These are phyloP conservation scores for Penicillium corylophilum DNA, from an alignment of 2,329 filamentous ascomycete species.

Conservation along the genomic window DNA sequence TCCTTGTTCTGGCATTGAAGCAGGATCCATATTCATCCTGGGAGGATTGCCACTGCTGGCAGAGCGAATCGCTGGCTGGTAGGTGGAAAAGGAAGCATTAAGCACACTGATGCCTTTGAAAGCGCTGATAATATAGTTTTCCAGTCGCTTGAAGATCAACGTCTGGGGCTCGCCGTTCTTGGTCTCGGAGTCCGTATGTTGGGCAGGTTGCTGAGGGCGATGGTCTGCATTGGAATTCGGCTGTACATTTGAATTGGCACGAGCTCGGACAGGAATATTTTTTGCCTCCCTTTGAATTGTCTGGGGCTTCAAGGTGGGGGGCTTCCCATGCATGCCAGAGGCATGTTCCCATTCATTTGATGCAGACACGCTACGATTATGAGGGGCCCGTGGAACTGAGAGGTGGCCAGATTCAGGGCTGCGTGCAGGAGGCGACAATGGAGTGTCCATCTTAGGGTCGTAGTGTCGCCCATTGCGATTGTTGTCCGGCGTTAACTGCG, in stretches of 20 bases:
- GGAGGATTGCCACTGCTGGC: conserved; percentile 47
- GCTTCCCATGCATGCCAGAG: conserved; percentile 14
- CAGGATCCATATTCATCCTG: conserved; percentile 29
- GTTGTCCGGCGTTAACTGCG: conserved; percentile 21
- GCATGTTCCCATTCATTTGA: conserved; percentile 22
- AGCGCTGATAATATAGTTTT: conserved; percentile 71
- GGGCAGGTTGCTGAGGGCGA: conserved; percentile 17
- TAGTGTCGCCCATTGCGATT: conserved; percentile 7
- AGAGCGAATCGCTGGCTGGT: conserved; percentile 45
- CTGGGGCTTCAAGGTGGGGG: conserved; percentile 18
- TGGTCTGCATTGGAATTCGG: conserved; percentile 21
- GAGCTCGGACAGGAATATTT: conserved; percentile 22
- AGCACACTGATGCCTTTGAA: conserved; percentile 70
- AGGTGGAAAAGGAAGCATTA: conserved; percentile 71
- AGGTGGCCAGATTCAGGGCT: conserved; percentile 16
- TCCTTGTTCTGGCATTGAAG: conserved; percentile 29
- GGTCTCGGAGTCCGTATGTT: conserved; percentile 22
- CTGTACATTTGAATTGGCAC: conserved; percentile 33
- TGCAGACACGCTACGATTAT: conserved; percentile 29
- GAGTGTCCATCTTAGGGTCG: conserved; percentile 6
- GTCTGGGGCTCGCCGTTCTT: conserved; percentile 42
- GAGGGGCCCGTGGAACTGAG: conserved; percentile 20
- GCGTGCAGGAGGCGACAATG: conserved; percentile 9
- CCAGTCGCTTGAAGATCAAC: conserved; percentile 70
- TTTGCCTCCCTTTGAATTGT: conserved; percentile 17